These are phyloP conservation scores for Fagopyrum tataricum DNA, from an alignment of 148 eudicot species.

Conservation along the genomic window DNA sequence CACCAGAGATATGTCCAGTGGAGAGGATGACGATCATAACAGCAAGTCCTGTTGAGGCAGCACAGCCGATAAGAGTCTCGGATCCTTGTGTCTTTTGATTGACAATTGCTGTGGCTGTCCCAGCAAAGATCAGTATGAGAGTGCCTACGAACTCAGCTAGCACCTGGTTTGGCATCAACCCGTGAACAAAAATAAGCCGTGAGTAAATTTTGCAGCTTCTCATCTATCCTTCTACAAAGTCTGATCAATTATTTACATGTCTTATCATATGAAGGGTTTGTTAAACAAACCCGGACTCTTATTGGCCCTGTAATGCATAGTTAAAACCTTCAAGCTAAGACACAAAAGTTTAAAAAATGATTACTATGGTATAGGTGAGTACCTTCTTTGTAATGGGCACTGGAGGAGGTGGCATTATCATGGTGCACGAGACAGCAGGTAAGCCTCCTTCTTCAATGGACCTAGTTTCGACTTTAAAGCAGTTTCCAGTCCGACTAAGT, in stretches of 20 bases:
- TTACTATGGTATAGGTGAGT: neutral
- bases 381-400: conserved; percentile 92
- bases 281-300: too few species aligned
- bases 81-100: conserved; percentile 82
- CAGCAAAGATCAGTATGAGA: conserved; percentile 71
- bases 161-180: conserved; percentile 41
- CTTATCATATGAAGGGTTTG: too few species aligned
- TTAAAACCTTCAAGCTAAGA: too few species aligned
- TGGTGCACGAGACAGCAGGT: conserved; percentile 66
- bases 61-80: conserved; percentile 75
- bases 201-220: neutral
- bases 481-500: conserved; percentile 50
- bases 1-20: conserved; percentile 95
- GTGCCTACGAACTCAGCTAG: conserved; percentile 97
- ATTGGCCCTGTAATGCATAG: too few species aligned
- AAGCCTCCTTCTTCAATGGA: conserved; percentile 70
- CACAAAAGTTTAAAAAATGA: neutral
- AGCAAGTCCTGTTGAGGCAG: conserved; percentile 79
- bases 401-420: conserved; percentile 69
- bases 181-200: neutral
- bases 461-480: conserved; percentile 72
- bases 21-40: conserved; percentile 89
- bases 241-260: too few species aligned
- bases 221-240: too few species aligned
- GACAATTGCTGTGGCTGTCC: conserved; percentile 79